phyloP scores from a whole-genome alignment of 2,329 filamentous ascomycete genomes.

The Phoma sp. region DNA sequence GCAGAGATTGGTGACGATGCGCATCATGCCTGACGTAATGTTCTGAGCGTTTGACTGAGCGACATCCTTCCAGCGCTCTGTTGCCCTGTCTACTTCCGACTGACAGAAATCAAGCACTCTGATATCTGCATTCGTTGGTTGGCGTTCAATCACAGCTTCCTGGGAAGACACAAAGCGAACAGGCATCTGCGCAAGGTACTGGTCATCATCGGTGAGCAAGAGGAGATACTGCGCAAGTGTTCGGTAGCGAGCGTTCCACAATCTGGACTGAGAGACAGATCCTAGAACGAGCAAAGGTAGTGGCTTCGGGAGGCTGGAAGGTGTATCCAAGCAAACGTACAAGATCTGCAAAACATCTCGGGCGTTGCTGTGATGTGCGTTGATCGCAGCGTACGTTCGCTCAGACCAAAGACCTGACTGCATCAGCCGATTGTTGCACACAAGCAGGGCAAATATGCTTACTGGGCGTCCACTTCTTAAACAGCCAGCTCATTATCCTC shows the following conservation, averaged over 20 bases:
- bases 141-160: slow-evolving; percentile 23
- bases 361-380: slow-evolving; percentile 69
- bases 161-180: slow-evolving; percentile 1
- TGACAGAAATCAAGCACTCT: slow-evolving; percentile 55
- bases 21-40: slow-evolving; percentile 58
- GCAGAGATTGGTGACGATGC: slow-evolving; percentile 58
- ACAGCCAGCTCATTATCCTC: slow-evolving; percentile 80
- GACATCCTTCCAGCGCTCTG: slow-evolving; percentile 53
- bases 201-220: slow-evolving; percentile 34
- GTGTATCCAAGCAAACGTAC: slow-evolving; percentile 69
- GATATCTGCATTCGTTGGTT: slow-evolving; percentile 31
- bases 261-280: slow-evolving; percentile 53
- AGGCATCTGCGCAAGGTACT: slow-evolving; percentile 14
- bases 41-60: slow-evolving; percentile 52
- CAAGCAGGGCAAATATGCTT: slow-evolving; percentile 37
- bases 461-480: slow-evolving; percentile 84
- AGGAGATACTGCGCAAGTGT: slow-evolving; percentile 59
- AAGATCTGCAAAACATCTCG: slow-evolving; percentile 72
- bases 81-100: slow-evolving; percentile 54
- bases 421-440: slow-evolving; percentile 16
- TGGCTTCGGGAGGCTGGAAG: slow-evolving; percentile 30
- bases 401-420: slow-evolving; percentile 60
- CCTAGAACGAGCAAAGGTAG: slow-evolving; percentile 48
- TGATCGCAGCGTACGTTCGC: slow-evolving; percentile 67
- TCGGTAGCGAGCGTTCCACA: slow-evolving; percentile 49